Conservation (phyloP, 1,139 yeast genomes). For the Taphrina populina region DNA sequence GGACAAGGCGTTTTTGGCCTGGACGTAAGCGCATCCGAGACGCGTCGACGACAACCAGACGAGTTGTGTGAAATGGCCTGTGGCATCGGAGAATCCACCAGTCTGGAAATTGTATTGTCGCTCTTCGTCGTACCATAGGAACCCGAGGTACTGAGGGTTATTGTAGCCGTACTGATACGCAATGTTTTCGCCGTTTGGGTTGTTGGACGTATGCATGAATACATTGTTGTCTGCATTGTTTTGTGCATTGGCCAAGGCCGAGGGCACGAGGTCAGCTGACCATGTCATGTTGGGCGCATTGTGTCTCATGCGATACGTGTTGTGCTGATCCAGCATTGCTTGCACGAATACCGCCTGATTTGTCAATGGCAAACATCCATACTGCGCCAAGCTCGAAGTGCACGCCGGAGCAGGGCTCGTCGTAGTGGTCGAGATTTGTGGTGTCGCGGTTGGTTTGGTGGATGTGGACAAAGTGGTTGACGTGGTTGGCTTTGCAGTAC, state of each 20-base stretch:
- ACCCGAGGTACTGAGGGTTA: conserved; percentile 55
- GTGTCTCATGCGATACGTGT: conserved; percentile 60
- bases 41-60: conserved; percentile 64
- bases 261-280: conserved; percentile 56
- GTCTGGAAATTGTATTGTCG: conserved; percentile 52
- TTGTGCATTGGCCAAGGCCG: conserved; percentile 65
- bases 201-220: conserved; percentile 72
- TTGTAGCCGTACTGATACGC: conserved; percentile 46
- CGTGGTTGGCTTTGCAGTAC: conserved; percentile 37
- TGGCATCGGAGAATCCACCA: conserved; percentile 45
- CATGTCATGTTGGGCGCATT: conserved; percentile 58
- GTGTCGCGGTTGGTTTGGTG: conserved; percentile 30
- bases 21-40: conserved; percentile 62
- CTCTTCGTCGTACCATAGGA: conserved; percentile 76
- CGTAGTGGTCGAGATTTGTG: conserved; percentile 35
- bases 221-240: conserved; percentile 64
- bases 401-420: conserved; percentile 37
- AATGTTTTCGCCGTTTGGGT: conserved; percentile 67
- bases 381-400: conserved; percentile 38
- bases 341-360: conserved; percentile 42
- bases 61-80: conserved; percentile 70
- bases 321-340: conserved; percentile 54
- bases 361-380: conserved; percentile 23
- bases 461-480: conserved; percentile 37
- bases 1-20: conserved; percentile 50